A percentile compares a stretch with the other conserved stretches of the same genome.
Conservation (phyloP, 768 basidiomycete genomes). For the Lenzites betulinus region DNA sequence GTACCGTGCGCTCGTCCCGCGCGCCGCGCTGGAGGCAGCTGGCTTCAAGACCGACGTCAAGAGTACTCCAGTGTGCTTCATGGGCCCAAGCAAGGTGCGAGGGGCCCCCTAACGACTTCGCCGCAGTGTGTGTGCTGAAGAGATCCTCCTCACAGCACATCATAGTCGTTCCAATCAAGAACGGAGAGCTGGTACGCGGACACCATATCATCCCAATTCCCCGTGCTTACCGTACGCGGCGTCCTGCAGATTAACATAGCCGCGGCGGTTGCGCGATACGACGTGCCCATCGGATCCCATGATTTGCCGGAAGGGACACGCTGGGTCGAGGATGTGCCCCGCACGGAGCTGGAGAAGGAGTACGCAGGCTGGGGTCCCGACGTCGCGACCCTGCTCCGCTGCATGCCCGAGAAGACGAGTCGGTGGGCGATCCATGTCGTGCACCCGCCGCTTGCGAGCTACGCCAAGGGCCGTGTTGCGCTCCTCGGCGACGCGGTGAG, state of each 20-base stretch:
- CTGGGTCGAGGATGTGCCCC: slow-evolving; percentile 45
- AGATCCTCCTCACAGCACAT: slow-evolving; percentile 47
- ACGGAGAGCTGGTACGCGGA: slow-evolving; percentile 39
- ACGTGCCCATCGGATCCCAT: slow-evolving; percentile 24
- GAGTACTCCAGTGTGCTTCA: slow-evolving; percentile 41
- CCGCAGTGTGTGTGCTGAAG: no score
- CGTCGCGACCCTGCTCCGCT: slow-evolving; percentile 41
- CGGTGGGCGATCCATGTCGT: slow-evolving; percentile 57
- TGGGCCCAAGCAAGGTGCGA: slow-evolving; percentile 40
- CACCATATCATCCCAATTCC: not conserved
- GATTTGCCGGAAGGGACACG: slow-evolving; percentile 7
- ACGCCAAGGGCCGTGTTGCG: slow-evolving; percentile 46
- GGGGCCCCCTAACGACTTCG: no score
- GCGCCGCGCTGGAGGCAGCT: slow-evolving; percentile 40
- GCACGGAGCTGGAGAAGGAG: slow-evolving; percentile 45
- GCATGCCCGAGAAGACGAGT: slow-evolving; percentile 43
- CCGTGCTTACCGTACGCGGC: not conserved
- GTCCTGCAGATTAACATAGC: slow-evolving; percentile 45
- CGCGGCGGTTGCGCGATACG: slow-evolving; percentile 37
- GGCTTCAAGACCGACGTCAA: slow-evolving; percentile 45
- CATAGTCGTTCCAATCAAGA: slow-evolving; percentile 52
- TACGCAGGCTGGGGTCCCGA: slow-evolving; percentile 52
- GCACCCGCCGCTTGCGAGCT: slow-evolving; percentile 46
- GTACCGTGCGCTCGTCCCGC: slow-evolving; percentile 50
- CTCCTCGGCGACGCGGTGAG: slow-evolving; percentile 53